Conservation (phyloP, 164 flowering plant genomes). For the Malania oleifera region DNA sequence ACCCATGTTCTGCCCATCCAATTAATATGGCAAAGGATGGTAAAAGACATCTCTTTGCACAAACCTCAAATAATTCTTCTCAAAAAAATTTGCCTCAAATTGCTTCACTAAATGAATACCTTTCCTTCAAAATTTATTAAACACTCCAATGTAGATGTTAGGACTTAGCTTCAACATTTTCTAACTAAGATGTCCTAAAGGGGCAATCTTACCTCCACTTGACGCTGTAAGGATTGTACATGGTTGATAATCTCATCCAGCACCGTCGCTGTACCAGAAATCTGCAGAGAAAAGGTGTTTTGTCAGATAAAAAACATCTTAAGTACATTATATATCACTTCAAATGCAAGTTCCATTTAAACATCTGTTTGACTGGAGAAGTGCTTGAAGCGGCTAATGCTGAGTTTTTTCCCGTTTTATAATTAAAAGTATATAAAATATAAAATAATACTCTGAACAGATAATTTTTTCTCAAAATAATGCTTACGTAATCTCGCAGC, state of each 20-base stretch:
- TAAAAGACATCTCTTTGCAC: too few relatives aligned
- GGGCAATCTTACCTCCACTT: constrained; percentile 72
- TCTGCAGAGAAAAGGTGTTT: constrained; percentile 38
- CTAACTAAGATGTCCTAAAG: constrained; percentile 1
- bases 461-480: too few relatives aligned
- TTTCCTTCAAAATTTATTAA: too few relatives aligned
- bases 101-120: not conserved
- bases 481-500: too few relatives aligned
- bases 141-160: too few relatives aligned
- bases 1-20: too few relatives aligned
- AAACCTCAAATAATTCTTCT: too few relatives aligned
- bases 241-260: constrained; percentile 93
- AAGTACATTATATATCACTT: not conserved
- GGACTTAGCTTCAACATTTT: not conserved
- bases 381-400: too few relatives aligned
- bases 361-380: not conserved
- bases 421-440: too few relatives aligned
- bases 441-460: too few relatives aligned
- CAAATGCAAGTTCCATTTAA: not conserved
- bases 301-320: not conserved
- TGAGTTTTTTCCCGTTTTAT: too few relatives aligned
- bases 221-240: constrained; percentile 80
- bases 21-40: too few relatives aligned
- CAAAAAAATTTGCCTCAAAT: not conserved
- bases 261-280: constrained; percentile 86